Conservation (phyloP, 2,329 filamentous ascomycete genomes). For the Penicillium hesseltinei region DNA sequence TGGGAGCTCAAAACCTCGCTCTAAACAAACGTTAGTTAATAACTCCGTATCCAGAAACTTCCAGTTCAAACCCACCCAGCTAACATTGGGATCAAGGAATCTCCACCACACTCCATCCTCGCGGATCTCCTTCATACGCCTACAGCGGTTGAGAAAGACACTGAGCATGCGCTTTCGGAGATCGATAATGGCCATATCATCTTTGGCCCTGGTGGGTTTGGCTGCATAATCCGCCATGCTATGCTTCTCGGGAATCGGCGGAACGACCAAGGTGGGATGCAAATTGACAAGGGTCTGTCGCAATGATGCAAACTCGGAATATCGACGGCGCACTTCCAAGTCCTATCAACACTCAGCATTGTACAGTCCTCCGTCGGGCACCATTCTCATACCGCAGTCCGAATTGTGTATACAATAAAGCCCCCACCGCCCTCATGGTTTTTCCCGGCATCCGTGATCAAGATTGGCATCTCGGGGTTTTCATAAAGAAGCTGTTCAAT, state of each 20-base stretch:
- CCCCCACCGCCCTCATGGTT: slow-evolving; percentile 86
- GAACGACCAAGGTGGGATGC: slow-evolving; percentile 92
- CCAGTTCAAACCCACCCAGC: slow-evolving; percentile 68
- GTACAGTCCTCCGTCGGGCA: background rate
- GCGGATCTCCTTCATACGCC: slow-evolving; percentile 85
- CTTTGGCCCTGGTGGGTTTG: slow-evolving; percentile 95
- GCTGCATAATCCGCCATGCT: slow-evolving; percentile 98
- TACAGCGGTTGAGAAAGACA: slow-evolving; percentile 91
- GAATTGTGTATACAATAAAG: slow-evolving; percentile 96
- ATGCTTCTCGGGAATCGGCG: slow-evolving; percentile 97
- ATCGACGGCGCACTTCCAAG: slow-evolving; percentile 88
- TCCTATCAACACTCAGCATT: slow-evolving; percentile 58
- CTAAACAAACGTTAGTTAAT: slow-evolving; percentile 48
- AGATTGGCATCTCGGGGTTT: slow-evolving; percentile 81
- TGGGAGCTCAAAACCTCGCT: slow-evolving; percentile 93
- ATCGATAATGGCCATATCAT: slow-evolving; percentile 96
- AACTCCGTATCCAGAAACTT: background rate
- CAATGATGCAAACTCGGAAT: slow-evolving; percentile 93
- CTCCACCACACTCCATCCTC: slow-evolving; percentile 97
- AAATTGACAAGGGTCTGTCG: slow-evolving; percentile 84
- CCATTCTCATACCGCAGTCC: slow-evolving; percentile 70
- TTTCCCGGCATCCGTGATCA: slow-evolving; percentile 95
- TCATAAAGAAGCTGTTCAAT: slow-evolving; percentile 98
- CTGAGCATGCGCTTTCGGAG: slow-evolving; percentile 94
- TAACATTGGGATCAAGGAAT: slow-evolving; percentile 95